Percentiles rank a stretch among this genome's conserved stretches.
Conservation (phyloP, 805 yeast species). For the Naumovozyma castellii region DNA sequence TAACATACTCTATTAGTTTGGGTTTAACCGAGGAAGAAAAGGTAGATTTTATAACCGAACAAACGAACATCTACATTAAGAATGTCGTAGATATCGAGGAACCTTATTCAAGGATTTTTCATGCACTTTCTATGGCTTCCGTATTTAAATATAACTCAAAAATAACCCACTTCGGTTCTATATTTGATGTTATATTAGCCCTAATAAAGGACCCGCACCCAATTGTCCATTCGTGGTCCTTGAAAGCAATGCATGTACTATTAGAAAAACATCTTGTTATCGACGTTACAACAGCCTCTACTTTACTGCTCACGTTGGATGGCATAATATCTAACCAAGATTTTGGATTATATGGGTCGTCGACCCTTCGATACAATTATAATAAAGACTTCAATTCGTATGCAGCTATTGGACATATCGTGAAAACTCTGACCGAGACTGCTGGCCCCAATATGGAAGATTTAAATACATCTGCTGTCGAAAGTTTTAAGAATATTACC, state of each 20-base stretch:
- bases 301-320: slow-evolving; percentile 35
- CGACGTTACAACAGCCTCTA: slow-evolving; percentile 35
- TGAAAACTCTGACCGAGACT: slow-evolving; percentile 38
- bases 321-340: slow-evolving; percentile 37
- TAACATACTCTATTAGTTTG: slow-evolving; percentile 30
- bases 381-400: slow-evolving; percentile 39
- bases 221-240: slow-evolving; percentile 62
- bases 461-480: slow-evolving; percentile 25
- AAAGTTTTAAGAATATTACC: slow-evolving; percentile 30
- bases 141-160: slow-evolving; percentile 36
- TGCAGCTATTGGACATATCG: slow-evolving; percentile 34
- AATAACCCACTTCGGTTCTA: slow-evolving; percentile 32
- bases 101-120: slow-evolving; percentile 56
- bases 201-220: slow-evolving; percentile 78
- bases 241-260: slow-evolving; percentile 48
- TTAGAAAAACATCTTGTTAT: slow-evolving; percentile 47
- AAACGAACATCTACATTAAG: slow-evolving; percentile 48
- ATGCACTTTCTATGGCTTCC: slow-evolving; percentile 40
- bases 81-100: slow-evolving; percentile 55
- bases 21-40: slow-evolving; percentile 4
- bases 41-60: slow-evolving; percentile 27
- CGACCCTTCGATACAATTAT: slow-evolving; percentile 41
- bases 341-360: slow-evolving; percentile 38
- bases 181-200: slow-evolving; percentile 49
- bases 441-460: slow-evolving; percentile 48